Evolutionary conservation across 345 rosid species (phyloP), one percentile per base, ranked within the genome.

Genomic region (Camelina laxa): DNA sequence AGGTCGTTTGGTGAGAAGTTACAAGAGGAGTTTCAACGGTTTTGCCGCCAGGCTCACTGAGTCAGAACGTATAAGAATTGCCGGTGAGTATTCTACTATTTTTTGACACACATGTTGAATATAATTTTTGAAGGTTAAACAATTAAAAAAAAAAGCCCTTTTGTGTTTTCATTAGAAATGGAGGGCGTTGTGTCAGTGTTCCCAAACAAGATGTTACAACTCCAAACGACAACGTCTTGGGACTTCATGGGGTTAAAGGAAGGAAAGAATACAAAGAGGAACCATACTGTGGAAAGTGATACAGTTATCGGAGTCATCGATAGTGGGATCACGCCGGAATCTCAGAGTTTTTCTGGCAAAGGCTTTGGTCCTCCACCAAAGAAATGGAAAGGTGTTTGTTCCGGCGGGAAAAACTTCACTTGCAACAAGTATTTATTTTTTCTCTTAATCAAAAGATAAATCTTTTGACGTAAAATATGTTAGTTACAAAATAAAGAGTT

Each of bases 21-120:
- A 84, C 69, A 67, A 5, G 19, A 83, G 80, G 74, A 88, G 90
- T 70, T 86, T 88, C 80, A 86, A 84, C 59, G 90, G 87, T n/a
- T 85, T 88, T 63, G 89, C 84, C 0, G 89, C 88, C 11, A 63
- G 61, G 14, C 84, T 88, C 55, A 82, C 78, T 5, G 62, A 77
- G 22, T 10, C 42, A 6, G 93, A 88, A 77, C 86, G 81, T 7
- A 42, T 69, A 65, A 47, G 42, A 64, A 38, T 88, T 4, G 77
- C 85, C 2, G 15, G 89, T 84, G 31, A 80, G 84, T 77, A 15
- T 12, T 75, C 20, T 61, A 20, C 7, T 11, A 19, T 15, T 14
- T 10, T 13, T 27, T 27, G 24, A 5, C 27, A 21, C 53, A 36
- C 10, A 6, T 7, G 9, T 2, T 36, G 3, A 15, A 50, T n/a